phyloP scores from a whole-genome alignment of 2,329 filamentous ascomycete genomes.

The Sordariomycetes sp. region DNA sequence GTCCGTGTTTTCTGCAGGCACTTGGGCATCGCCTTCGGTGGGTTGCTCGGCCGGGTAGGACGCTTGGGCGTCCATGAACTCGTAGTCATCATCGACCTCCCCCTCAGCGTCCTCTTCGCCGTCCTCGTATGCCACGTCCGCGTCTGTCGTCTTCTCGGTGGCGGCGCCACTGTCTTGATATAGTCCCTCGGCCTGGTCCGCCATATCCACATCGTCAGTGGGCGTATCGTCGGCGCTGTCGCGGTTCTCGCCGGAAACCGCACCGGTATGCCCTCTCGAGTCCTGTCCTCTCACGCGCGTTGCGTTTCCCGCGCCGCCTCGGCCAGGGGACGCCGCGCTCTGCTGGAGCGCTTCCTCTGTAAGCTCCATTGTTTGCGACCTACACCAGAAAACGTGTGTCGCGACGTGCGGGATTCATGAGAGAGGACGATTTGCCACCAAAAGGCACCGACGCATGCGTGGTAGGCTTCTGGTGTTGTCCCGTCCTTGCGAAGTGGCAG shows the following conservation, averaged over 20 bases:
- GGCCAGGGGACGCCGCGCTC: conserved; percentile 27
- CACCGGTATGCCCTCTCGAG: not conserved
- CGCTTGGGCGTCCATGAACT: conserved; percentile 10
- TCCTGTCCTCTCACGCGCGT: not conserved
- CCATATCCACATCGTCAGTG: conserved; percentile 29
- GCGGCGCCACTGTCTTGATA: not conserved
- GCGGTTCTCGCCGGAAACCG: not conserved
- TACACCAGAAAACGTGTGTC: not conserved
- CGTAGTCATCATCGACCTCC: conserved; percentile 25
- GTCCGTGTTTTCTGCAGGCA: conserved; percentile 10
- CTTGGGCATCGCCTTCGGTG: not conserved
- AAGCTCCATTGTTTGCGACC: conserved; percentile 5
- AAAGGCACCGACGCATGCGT: not conserved
- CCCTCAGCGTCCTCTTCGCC: conserved; percentile 31
- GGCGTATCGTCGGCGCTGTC: conserved; percentile 10
- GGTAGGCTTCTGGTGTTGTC: not conserved
- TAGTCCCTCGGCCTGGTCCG: conserved; percentile 18
- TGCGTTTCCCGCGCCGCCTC: not conserved
- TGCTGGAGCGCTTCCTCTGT: conserved; percentile 49
- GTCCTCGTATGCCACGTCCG: conserved; percentile 22
- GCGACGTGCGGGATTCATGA: not conserved
- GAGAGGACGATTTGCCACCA: not conserved
- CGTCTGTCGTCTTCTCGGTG: conserved; percentile 10
- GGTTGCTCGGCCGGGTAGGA: not conserved
- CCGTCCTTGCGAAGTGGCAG: not conserved